Base-by-base conservation (phyloP, 2,329 filamentous ascomycete species). In the Epichloe sp. region DNA sequence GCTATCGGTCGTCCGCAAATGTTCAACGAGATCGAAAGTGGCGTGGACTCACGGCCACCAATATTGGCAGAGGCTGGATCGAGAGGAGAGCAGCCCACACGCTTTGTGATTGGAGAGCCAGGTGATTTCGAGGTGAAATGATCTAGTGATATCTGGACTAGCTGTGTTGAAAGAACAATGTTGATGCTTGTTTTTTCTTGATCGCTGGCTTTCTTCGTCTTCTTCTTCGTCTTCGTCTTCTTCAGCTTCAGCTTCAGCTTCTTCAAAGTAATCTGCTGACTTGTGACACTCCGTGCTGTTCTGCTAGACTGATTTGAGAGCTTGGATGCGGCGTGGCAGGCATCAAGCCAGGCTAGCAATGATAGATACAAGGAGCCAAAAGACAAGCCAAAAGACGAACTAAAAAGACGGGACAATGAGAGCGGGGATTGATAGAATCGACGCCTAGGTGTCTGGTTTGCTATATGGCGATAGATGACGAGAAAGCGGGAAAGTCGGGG, bases 401-500 rank as follows among this genome's bases (percentile, higher is more conserved):
- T 1, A 21, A 8, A 35, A 17, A 12, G 40, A 37, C 14, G 34
- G 44, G 31, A 44, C 23, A 10, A 31, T 23, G 26, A 50, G 31
- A 37, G 40, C 31, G 36, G 35, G 5, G n/a, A 44, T 42, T 26
- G n/a, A 31, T 14, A 6, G 43, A 26, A 37, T 44, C 43, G 47
- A 41, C 42, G 31, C 37, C 26, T 41, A 42, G 51, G 47, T 50
- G 31, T 36, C 17, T n/a, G 37, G n/a, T 40, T 31, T 38, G 21
- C 26, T 48, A 48, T 36, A 43, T 52, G 51, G 37, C 19, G 47
- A 42, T 44, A 45, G 46, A 50, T 52, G 37, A 51, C 42, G 43
- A 23, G 44, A 17, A 23, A 47, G n/a, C 26, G 42, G 43, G 46
- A 19, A 47, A 41, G 38, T 23, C 35, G 43, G 15, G 19, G 43